Evolutionary conservation across 176 grass and related monocot species (phyloP).

Genomic region (Puccinellia tenuiflora): DNA sequence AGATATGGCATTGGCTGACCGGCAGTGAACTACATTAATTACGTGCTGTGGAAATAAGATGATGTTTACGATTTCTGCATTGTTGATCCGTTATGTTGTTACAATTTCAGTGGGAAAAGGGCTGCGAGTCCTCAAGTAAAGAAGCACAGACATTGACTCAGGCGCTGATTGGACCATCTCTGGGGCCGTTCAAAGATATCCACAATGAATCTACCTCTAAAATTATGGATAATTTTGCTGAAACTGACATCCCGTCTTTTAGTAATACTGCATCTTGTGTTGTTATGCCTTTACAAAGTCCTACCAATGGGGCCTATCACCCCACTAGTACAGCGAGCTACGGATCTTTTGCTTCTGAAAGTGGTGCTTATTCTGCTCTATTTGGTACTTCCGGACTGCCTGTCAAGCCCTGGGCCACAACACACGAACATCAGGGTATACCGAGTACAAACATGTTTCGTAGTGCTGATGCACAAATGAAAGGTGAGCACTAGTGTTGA

Average conservation of each 20-base stretch:
- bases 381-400: conserved; percentile 6
- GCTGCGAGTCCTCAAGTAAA: conserved; percentile 44
- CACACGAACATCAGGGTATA: conserved; percentile 10
- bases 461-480: conserved; percentile 13
- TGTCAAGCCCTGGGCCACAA: not conserved
- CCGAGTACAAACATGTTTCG: not conserved
- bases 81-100: conserved; percentile 1
- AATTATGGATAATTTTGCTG: conserved; percentile 60
- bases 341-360: conserved; percentile 35
- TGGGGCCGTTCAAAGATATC: conserved; percentile 77
- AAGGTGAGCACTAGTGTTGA: conserved; percentile 15
- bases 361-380: conserved; percentile 35
- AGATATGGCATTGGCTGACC: not conserved
- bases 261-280: conserved; percentile 53
- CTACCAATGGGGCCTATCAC: conserved; percentile 61
- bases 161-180: conserved; percentile 37
- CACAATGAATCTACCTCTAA: conserved; percentile 63
- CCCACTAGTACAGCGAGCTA: conserved; percentile 44
- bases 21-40: not conserved
- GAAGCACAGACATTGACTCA: conserved; percentile 9
- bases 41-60: conserved; percentile 16
- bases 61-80: not conserved
- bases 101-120: conserved; percentile 84
- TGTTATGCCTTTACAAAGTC: conserved; percentile 99
- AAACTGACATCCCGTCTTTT: conserved; percentile 54